A percentile compares a stretch with the other conserved stretches of the same genome.
Evolutionary conservation across 1,284 basidiomycete genomes (phyloP).

Genomic region (Apiotrichum sp.): DNA sequence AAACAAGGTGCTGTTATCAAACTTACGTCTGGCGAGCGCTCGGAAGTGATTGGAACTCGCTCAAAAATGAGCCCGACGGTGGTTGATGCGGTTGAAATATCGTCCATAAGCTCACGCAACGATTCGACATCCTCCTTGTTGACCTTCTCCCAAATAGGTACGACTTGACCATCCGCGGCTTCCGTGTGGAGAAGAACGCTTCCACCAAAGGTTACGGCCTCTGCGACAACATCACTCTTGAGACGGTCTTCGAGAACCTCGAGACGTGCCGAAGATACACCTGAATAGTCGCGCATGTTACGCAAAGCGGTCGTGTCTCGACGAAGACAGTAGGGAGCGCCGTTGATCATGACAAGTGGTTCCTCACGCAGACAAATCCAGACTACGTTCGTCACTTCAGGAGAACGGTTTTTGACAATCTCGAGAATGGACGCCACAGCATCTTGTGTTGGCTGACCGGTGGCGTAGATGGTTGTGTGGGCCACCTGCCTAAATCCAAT

Average conservation of each 20-base stretch:
- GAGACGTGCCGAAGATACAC: conserved; percentile 78
- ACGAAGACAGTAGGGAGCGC: conserved; percentile 49
- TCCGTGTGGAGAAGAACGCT: conserved; percentile 84
- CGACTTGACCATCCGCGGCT: conserved; percentile 75
- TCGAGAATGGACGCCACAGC: conserved; percentile 80
- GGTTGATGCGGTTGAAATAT: conserved; percentile 46
- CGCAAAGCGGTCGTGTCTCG: conserved; percentile 72
- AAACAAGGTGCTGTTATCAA: not conserved
- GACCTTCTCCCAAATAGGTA: conserved; percentile 94
- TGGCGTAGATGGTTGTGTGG: conserved; percentile 76
- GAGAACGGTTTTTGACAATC: conserved; percentile 60
- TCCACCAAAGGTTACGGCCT: conserved; percentile 76
- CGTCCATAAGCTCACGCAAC: conserved; percentile 83
- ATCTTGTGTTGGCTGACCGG: conserved; percentile 81
- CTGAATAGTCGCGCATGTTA: conserved; percentile 85
- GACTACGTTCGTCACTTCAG: conserved; percentile 59
- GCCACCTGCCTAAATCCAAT: conserved; percentile 89
- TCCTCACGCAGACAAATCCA: conserved; percentile 95
- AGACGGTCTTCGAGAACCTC: conserved; percentile 89
- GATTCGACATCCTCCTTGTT: conserved; percentile 70
- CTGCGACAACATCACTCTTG: conserved; percentile 78
- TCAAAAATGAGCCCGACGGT: conserved; percentile 65
- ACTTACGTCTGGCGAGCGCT: conserved; percentile 49
- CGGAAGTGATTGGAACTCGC: conserved; percentile 82
- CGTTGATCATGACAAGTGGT: conserved; percentile 80